These are phyloP conservation scores for Blastocystis sp. DNA, from an alignment of 352 stramenopile genomes.

Conservation along the genomic window DNA sequence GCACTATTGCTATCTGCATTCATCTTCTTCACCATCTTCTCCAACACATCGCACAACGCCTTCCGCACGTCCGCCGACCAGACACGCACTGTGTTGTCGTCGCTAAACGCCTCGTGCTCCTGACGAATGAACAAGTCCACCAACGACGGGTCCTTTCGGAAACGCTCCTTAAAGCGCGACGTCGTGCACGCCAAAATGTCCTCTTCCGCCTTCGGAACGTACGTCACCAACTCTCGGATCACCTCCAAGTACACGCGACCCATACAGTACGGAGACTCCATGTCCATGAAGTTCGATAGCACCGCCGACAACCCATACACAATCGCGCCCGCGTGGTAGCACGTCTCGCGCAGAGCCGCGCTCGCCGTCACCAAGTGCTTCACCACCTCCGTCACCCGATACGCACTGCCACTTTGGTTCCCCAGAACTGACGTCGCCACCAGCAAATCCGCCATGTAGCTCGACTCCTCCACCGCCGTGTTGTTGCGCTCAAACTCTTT, in stretches of 20 bases:
- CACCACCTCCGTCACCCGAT: not conserved
- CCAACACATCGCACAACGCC: not conserved
- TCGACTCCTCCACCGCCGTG: not conserved
- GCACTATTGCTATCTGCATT: not conserved
- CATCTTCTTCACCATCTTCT: not conserved
- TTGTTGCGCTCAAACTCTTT: slow-evolving; percentile 22
- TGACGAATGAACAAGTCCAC: slow-evolving; percentile 15
- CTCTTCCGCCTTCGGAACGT: not conserved
- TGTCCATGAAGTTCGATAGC: not conserved
- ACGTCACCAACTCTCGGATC: not conserved
- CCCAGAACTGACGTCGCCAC: not conserved
- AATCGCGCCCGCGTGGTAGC: not conserved
- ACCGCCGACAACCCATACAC: not conserved
- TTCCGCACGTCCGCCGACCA: not conserved
- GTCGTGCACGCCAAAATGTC: not conserved
- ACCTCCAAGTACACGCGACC: not conserved
- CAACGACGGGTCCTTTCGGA: slow-evolving; percentile 19
- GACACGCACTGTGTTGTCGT: not conserved
- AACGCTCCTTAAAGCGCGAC: not conserved
- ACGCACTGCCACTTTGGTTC: not conserved
- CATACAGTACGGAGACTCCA: not conserved
- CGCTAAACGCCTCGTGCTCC: not conserved
- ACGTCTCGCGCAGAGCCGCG: not conserved
- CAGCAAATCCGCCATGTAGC: not conserved
- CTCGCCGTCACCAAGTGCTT: not conserved